phyloP scores from a whole-genome alignment of 2,329 filamentous ascomycete genomes.

The Pseudogymnoascus sp. region DNA sequence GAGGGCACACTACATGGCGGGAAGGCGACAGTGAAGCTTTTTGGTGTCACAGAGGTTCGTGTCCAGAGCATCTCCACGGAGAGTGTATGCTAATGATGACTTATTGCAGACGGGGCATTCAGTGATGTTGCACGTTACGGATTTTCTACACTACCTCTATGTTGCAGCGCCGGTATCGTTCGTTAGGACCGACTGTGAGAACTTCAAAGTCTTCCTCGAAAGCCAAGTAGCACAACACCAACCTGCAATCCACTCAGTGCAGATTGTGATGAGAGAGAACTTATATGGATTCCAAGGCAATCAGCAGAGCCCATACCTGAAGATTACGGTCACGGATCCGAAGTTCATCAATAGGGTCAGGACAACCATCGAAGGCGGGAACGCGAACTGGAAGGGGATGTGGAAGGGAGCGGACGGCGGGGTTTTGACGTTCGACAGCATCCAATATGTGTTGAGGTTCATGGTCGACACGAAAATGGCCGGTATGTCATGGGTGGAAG shows the following conservation, averaged over 20 bases:
- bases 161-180: conserved; percentile 82
- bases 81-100: background rate
- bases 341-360: conserved; percentile 74
- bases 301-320: conserved; percentile 81
- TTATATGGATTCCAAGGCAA: conserved; percentile 94
- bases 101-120: conserved; percentile 61
- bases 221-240: conserved; percentile 64
- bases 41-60: conserved; percentile 74
- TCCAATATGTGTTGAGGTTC: conserved; percentile 89
- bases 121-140: conserved; percentile 86
- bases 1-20: conserved; percentile 77
- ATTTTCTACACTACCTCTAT: conserved; percentile 94
- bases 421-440: conserved; percentile 88
- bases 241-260: conserved; percentile 68
- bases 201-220: conserved; percentile 75
- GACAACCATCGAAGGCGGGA: conserved; percentile 61
- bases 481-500: conserved; percentile 97
- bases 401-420: conserved; percentile 65
- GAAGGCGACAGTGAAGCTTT: conserved; percentile 72
- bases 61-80: background rate
- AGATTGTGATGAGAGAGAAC: conserved; percentile 78
- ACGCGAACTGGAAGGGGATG: conserved; percentile 82
- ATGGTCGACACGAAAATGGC: conserved; percentile 95
- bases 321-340: conserved; percentile 85
- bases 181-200: conserved; percentile 63